These are phyloP conservation scores for Venturiaceae sp. DNA, from an alignment of 2,329 filamentous ascomycete species.

Conservation along the genomic window DNA sequence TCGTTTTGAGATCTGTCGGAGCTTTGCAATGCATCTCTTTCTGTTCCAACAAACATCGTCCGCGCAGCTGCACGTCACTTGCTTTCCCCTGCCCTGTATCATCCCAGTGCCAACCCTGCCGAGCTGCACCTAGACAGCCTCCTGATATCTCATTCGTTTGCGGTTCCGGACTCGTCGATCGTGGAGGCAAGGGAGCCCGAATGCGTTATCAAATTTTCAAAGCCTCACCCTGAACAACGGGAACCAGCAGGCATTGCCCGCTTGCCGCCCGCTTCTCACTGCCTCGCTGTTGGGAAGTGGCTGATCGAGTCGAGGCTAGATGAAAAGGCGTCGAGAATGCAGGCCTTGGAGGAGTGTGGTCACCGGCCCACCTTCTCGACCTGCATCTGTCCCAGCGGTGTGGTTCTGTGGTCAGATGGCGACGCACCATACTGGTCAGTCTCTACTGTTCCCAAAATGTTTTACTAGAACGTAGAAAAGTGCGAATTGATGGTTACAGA, in stretches of 20 bases:
- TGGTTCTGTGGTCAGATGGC: neutral
- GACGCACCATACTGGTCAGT: neutral
- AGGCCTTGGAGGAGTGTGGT: neutral
- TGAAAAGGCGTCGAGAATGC: neutral
- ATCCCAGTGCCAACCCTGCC: neutral
- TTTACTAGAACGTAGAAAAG: neutral
- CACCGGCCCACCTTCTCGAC: slow-evolving; percentile 5
- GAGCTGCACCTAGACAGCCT: neutral
- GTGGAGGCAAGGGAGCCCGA: neutral
- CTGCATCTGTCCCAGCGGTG: neutral
- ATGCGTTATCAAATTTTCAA: neutral
- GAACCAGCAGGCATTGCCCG: neutral
- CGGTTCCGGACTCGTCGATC: neutral
- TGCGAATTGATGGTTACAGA: neutral
- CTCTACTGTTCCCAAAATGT: neutral
- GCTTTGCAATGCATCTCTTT: neutral
- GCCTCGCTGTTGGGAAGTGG: neutral
- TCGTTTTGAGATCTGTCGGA: neutral
- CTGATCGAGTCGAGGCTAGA: neutral
- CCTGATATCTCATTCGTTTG: neutral
- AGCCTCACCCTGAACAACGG: neutral
- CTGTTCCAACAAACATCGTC: neutral
- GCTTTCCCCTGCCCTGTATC: neutral
- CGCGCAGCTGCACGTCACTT: neutral
- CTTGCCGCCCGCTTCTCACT: neutral